Evolutionary conservation across 148 eudicot genomes (phyloP), one percentile per base, ranked within the genome.

Genomic region (Spergularia marina): DNA sequence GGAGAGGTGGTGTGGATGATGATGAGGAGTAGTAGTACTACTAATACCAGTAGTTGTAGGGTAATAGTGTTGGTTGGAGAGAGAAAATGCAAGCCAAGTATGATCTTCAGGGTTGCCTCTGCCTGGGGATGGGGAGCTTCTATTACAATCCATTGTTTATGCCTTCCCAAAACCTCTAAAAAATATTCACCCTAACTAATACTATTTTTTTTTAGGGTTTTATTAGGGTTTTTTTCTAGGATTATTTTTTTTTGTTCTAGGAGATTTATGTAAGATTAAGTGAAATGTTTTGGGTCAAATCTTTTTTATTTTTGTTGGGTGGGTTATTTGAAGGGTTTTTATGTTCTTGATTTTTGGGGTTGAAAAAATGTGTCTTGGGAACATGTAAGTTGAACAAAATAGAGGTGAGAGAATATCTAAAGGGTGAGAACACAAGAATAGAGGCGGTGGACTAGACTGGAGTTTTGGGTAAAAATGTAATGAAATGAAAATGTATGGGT

Each of bases 1-100:
- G 44, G 70, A 61, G 8, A 79, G 75, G 4, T 68, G 69, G 13
- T 74, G 77, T 1, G 21, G 59, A 13, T 74, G 70, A 30, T 54
- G 85, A 86, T 0, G 86, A 80, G 84, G 86, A 84, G 51, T 20
- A 74, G 70, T 17, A 39, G 78, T 51, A 21, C 59, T 69, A 21
- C 59, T 69, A 12, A 57, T 68, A 18, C n/a, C 14, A n/a, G 41
- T 69, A 13, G 72, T 5, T 21, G 58, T 36, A 52, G 74, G 68
- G 74, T 74, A 57, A 63, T 74, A 68, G 65, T 70, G 47, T 62
- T 75, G 74, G 78, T 79, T 79, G 34, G 82, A 79, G 0, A 79
- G 65, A 60, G 82, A 79, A 49, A 79, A 79, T 16, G 78, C 74
- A 34, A 79, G 75, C 82, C 82, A 79, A 55, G 55, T 74, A 61